Conservation (phyloP, 176 grass and related monocot species). For the Bromus sterilis region DNA sequence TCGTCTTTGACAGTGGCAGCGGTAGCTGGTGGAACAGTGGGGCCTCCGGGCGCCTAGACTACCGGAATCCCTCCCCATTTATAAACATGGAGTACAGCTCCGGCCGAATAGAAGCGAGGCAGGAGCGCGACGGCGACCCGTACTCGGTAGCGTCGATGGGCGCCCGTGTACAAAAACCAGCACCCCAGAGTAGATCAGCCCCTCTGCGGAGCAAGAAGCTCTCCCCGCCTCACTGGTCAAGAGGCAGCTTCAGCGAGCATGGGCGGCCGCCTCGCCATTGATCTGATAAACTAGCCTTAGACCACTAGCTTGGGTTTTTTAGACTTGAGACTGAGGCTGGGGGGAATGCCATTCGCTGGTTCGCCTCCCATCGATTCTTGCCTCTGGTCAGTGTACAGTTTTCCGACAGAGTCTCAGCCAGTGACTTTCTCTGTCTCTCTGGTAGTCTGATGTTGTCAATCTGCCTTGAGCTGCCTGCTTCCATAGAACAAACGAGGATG, state of each 20-base stretch:
- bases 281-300: conserved; percentile 42
- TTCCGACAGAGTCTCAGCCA: conserved; percentile 2
- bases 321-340: conserved; percentile 37
- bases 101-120: conserved; percentile 48
- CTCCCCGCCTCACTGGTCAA: conserved; percentile 53
- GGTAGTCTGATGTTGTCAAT: background rate
- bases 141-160: conserved; percentile 25
- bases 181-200: conserved; percentile 68
- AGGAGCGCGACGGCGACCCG: background rate
- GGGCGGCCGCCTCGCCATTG: conserved; percentile 40
- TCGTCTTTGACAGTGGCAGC: conserved; percentile 39
- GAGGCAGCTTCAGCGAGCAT: conserved; percentile 91
- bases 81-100: conserved; percentile 97
- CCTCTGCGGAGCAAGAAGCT: conserved; percentile 69
- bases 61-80: conserved; percentile 45
- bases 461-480: background rate
- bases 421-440: background rate
- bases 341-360: conserved; percentile 14
- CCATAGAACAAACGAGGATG: background rate
- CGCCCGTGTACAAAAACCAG: conserved; percentile 22
- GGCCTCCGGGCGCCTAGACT: conserved; percentile 29
- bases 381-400: conserved; percentile 60
- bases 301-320: conserved; percentile 30
- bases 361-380: conserved; percentile 21
- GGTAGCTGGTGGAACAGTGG: conserved; percentile 60